These are phyloP conservation scores for Solanum etuberosum DNA, from an alignment of 257 asterid genomes.

Conservation along the genomic window DNA sequence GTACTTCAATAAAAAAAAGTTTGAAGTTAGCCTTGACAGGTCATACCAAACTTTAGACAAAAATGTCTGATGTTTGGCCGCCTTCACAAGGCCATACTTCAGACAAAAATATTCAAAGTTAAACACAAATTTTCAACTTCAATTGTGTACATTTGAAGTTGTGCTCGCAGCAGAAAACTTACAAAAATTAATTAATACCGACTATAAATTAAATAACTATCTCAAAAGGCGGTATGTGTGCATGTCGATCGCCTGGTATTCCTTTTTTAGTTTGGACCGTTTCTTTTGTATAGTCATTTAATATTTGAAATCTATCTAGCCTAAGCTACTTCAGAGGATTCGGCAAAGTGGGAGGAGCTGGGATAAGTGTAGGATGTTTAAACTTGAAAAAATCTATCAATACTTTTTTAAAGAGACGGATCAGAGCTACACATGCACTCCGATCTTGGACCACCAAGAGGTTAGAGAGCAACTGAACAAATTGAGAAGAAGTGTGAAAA, in stretches of 20 bases:
- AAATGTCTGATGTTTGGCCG: not conserved
- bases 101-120: not conserved
- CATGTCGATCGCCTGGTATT: not conserved
- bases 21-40: not conserved
- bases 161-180: not conserved
- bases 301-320: not conserved
- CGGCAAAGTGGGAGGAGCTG: too few species aligned
- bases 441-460: too few species aligned
- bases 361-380: too few species aligned
- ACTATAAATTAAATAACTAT: too few species aligned
- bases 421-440: too few species aligned
- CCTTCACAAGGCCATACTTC: not conserved
- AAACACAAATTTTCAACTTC: too few species aligned
- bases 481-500: too few species aligned
- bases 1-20: not conserved
- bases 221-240: fast-evolving
- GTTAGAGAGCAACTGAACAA: too few species aligned
- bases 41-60: not conserved
- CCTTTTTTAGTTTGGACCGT: not conserved
- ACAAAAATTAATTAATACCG: too few species aligned
- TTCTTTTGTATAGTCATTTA: not conserved
- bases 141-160: not conserved
- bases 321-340: too few species aligned
- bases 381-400: too few species aligned
- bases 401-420: too few species aligned